Percentiles rank a stretch among this genome's conserved stretches.
Evolutionary conservation across 352 stramenopile species (phyloP).

Genomic region (Globisporangium abappressorium): DNA sequence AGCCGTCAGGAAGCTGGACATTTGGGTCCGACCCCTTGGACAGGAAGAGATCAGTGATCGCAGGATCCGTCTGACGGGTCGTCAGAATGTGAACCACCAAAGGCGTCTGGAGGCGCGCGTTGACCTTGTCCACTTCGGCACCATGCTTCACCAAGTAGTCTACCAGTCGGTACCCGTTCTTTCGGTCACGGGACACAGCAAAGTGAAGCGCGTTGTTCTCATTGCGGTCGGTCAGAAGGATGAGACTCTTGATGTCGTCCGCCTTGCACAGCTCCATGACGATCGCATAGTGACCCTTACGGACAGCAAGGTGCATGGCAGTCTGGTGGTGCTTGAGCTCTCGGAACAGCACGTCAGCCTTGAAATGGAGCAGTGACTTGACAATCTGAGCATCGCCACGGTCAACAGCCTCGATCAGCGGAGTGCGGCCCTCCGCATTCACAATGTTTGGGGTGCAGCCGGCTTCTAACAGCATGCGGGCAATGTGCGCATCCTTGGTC

Average conservation of each 20-base stretch:
- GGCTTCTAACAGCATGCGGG: conserved; percentile 76
- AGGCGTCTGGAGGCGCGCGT: conserved; percentile 71
- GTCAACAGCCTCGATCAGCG: conserved; percentile 79
- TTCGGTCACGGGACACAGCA: conserved; percentile 75
- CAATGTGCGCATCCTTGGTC: conserved; percentile 72
- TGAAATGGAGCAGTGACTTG: conserved; percentile 77
- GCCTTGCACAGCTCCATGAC: conserved; percentile 85
- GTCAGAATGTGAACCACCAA: conserved; percentile 86
- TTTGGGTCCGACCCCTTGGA: conserved; percentile 61
- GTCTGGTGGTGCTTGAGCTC: conserved; percentile 86
- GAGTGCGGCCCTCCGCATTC: conserved; percentile 72
- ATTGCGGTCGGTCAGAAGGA: conserved; percentile 77
- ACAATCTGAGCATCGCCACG: conserved; percentile 69
- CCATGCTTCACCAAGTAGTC: conserved; percentile 85
- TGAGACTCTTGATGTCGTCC: conserved; percentile 54
- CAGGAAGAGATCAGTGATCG: conserved; percentile 75
- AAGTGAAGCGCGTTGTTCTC: conserved; percentile 87
- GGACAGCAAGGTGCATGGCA: conserved; percentile 74
- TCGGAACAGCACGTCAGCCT: conserved; percentile 82
- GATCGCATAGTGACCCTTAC: conserved; percentile 83
- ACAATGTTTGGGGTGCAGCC: conserved; percentile 84
- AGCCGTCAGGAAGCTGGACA: conserved; percentile 74
- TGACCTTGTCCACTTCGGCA: conserved; percentile 82
- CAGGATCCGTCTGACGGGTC: conserved; percentile 76
- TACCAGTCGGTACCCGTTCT: conserved; percentile 77